Evolutionary conservation across 2,329 filamentous ascomycete genomes (phyloP), one percentile per base, ranked within the genome.

Genomic region (Trichoderma gracile): DNA sequence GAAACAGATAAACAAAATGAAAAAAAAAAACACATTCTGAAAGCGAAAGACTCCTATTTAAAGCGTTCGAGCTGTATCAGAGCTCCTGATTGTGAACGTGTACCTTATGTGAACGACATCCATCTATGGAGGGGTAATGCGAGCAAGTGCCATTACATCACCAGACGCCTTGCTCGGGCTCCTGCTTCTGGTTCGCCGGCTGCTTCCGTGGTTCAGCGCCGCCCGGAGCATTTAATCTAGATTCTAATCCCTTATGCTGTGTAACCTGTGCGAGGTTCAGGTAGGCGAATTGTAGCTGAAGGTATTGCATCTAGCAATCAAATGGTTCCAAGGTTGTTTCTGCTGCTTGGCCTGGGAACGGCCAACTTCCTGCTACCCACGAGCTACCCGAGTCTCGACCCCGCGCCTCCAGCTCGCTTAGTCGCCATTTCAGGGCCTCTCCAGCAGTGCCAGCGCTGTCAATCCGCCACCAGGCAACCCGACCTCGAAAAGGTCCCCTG

Each of bases 351-450:
- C 42, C 5, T 14, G n/a, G 15, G 12, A 43, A 45, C 10, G 3
- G 15, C 56, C 43, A 19, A 49, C 30, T 33, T 33, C 30, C 30
- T 33, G 30, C 10, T 33, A 3, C 30, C 30, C 30, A 33, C 2
- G n/a, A 50, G 33, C 47, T 52, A 19, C 40, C 17, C 14, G n/a
- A 33, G 8, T 19, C 25, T 30, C 30, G 25, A 70, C 71, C 71
- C 71, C 71, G 71, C 71, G 69, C 30, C 66, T 62, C 65, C 59
- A 49, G 10, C 30, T 68, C 49, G 63, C 65, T 33, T 33, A 10
- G 30, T 33, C 30, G 8, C 25, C 8, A 50, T 50, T 64, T 64
- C 46, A 33, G 54, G 62, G 52, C 25, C 47, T 30, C 27, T 27
- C 25, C 25, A 27, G 25, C 25, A 27, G 5, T 27, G 25, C 50